Conservation (phyloP, 2,329 filamentous ascomycete genomes). For the Gyromitra esculenta region DNA sequence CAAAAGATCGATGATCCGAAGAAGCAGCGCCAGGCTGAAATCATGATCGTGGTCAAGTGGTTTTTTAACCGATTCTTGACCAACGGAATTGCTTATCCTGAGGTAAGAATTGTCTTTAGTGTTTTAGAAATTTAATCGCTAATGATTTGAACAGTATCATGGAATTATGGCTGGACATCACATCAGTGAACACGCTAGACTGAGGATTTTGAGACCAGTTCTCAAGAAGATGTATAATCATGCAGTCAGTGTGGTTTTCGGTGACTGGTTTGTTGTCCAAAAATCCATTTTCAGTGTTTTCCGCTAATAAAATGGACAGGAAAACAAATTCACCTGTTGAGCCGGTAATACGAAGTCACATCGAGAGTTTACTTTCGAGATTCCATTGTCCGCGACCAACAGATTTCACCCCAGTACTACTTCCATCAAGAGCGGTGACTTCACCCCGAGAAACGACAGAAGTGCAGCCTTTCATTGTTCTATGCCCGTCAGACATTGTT, state of each 20-base stretch:
- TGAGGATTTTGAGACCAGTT: slow-evolving; percentile 68
- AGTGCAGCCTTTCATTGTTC: slow-evolving; percentile 80
- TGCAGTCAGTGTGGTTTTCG: slow-evolving; percentile 57
- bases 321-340: slow-evolving; percentile 58
- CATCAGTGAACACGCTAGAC: slow-evolving; percentile 87
- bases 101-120: slow-evolving; percentile 66
- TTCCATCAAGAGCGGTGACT: slow-evolving; percentile 74
- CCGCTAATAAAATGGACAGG: slow-evolving; percentile 49
- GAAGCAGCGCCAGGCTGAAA: slow-evolving; percentile 67
- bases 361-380: slow-evolving; percentile 56
- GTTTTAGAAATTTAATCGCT: slow-evolving; percentile 47
- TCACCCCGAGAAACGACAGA: slow-evolving; percentile 79
- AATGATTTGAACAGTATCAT: slow-evolving; percentile 61
- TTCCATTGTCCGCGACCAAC: slow-evolving; percentile 57
- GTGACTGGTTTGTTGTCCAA: slow-evolving; percentile 56
- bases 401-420: slow-evolving; percentile 67
- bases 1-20: slow-evolving; percentile 76
- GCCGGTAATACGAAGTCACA: slow-evolving; percentile 57
- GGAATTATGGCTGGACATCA: slow-evolving; percentile 87
- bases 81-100: slow-evolving; percentile 85
- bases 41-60: slow-evolving; percentile 80
- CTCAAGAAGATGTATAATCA: slow-evolving; percentile 64
- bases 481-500: slow-evolving; percentile 80
- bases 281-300: not conserved
- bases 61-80: slow-evolving; percentile 89